These are phyloP conservation scores for Flaveria floridana DNA, from an alignment of 140 eudicot genomes.

Conservation along the genomic window DNA sequence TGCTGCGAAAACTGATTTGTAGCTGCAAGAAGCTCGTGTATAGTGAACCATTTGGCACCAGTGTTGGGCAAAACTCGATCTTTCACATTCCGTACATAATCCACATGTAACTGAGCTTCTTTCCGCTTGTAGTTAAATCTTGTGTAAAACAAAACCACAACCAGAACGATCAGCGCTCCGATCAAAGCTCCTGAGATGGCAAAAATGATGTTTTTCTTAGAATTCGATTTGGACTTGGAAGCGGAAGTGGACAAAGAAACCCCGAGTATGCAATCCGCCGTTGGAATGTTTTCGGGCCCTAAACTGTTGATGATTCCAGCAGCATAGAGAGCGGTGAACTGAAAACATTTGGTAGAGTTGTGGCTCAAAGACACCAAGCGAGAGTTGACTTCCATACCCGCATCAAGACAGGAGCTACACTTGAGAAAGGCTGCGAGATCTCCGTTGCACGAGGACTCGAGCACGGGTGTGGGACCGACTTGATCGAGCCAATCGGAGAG, in stretches of 20 bases:
- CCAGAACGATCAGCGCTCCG: slow-evolving; percentile 34
- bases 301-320: slow-evolving; percentile 55
- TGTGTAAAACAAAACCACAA: slow-evolving; percentile 31
- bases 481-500: slow-evolving; percentile 43
- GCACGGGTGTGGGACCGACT: slow-evolving; percentile 28
- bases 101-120: slow-evolving; percentile 33
- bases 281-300: slow-evolving; percentile 48
- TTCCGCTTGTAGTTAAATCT: slow-evolving; percentile 33
- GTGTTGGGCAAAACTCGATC: slow-evolving; percentile 50
- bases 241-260: slow-evolving; percentile 34
- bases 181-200: slow-evolving; percentile 40
- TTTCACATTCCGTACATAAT: slow-evolving; percentile 40
- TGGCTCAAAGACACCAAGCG: slow-evolving; percentile 38
- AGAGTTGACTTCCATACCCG: slow-evolving; percentile 51
- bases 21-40: slow-evolving; percentile 50
- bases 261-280: slow-evolving; percentile 57
- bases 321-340: slow-evolving; percentile 53
- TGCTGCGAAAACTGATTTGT: slow-evolving; percentile 53
- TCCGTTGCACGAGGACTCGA: slow-evolving; percentile 50
- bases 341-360: slow-evolving; percentile 62
- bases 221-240: neutral
- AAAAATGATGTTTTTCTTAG: slow-evolving; percentile 29
- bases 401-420: slow-evolving; percentile 61
- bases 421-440: slow-evolving; percentile 46
- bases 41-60: slow-evolving; percentile 55